phyloP scores from a whole-genome alignment of 257 asterid genomes.

The Echium plantagineum region DNA sequence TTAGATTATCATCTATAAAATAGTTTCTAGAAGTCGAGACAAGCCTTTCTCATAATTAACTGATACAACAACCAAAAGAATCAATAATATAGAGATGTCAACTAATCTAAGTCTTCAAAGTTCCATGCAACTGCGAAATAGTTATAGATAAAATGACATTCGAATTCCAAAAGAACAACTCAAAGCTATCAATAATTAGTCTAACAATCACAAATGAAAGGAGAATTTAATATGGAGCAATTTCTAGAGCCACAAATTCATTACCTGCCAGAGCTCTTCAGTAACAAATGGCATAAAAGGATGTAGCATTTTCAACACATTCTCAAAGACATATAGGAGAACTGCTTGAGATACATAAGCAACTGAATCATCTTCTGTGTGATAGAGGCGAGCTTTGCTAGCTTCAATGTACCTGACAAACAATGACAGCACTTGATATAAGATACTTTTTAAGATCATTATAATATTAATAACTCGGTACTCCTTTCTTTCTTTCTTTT shows the following conservation, averaged over 20 bases:
- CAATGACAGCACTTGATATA: conserved; percentile 9
- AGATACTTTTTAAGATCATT: neutral
- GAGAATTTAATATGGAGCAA: neutral
- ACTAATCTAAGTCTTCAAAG: neutral
- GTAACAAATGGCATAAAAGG: conserved; percentile 99
- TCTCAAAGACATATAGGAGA: conserved; percentile 69
- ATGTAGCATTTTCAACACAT: conserved; percentile 72
- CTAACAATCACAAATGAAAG: neutral
- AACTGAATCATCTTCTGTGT: conserved; percentile 43
- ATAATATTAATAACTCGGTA: conserved; percentile 2
- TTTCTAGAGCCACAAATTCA: neutral
- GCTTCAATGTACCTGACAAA: conserved; percentile 87
- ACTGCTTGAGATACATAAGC: conserved; percentile 67
- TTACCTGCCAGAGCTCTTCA: conserved; percentile 98
- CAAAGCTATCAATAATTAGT: too few relatives aligned
- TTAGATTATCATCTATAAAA: too few relatives aligned
- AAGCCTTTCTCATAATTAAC: too few relatives aligned
- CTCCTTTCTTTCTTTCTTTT: too few relatives aligned
- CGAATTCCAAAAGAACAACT: too few relatives aligned
- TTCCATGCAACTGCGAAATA: neutral
- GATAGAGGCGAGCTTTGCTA: conserved; percentile 83
- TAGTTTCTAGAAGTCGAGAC: too few relatives aligned
- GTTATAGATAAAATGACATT: too few relatives aligned
- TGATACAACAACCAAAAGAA: too few relatives aligned
- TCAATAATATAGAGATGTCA: neutral